Percentiles rank a stretch among this genome's conserved stretches.
Conservation (phyloP, 331 rosid species). For the Quercus lobata region DNA sequence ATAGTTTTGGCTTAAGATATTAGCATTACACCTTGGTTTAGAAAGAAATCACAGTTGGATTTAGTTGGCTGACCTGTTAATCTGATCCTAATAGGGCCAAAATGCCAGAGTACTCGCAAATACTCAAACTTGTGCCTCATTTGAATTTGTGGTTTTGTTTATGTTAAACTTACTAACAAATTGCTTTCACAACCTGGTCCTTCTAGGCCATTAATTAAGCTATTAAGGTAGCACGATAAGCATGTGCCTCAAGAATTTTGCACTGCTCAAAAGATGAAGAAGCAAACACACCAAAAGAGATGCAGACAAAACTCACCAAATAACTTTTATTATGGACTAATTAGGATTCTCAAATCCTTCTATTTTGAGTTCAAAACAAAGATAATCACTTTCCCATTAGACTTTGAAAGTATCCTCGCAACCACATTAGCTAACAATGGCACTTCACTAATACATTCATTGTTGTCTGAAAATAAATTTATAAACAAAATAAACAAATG, state of each 20-base stretch:
- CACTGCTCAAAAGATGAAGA: neutral
- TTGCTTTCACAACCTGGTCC: neutral
- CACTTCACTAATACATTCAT: no score
- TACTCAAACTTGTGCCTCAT: neutral
- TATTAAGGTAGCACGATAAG: neutral
- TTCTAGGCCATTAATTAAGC: neutral
- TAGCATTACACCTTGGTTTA: neutral
- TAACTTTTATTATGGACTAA: neutral
- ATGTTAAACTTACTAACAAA: neutral
- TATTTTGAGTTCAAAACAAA: neutral
- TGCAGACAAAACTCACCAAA: neutral
- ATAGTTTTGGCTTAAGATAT: neutral
- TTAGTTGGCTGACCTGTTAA: constrained; percentile 47
- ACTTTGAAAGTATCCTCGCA: neutral
- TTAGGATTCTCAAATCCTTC: neutral
- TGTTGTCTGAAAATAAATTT: no score
- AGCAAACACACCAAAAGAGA: neutral
- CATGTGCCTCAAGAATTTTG: neutral
- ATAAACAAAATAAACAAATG: no score
- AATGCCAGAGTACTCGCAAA: constrained; percentile 11
- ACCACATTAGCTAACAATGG: no score
- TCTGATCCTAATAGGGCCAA: constrained; percentile 30
- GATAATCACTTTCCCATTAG: neutral
- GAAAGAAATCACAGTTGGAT: constrained; percentile 28
- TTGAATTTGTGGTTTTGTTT: neutral